Conservation (phyloP, 345 rosid species). For the Citrus hindsii region DNA sequence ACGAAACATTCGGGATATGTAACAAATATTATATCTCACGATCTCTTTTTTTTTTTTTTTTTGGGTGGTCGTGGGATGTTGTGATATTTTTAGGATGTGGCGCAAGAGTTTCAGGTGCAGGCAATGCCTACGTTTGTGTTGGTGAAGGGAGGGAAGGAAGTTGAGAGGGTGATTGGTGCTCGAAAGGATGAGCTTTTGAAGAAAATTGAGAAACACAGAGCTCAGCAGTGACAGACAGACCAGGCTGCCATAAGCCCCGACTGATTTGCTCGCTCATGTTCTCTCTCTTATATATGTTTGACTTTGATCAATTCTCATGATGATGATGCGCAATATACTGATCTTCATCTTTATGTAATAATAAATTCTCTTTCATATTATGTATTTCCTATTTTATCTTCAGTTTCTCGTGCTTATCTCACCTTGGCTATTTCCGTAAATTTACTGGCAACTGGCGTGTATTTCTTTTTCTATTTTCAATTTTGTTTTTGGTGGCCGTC, state of each 20-base stretch:
- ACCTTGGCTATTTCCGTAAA: no score
- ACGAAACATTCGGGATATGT: no score
- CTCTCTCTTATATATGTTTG: not conserved
- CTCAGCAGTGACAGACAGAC: not conserved
- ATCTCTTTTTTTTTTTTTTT: no score
- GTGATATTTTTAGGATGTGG: constrained; percentile 49
- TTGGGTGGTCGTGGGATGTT: not conserved
- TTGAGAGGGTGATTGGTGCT: constrained; percentile 67
- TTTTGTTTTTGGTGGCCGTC: no score
- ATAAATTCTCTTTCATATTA: no score
- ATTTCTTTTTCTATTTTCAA: no score
- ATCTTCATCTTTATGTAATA: not conserved
- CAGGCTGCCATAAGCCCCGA: no score
- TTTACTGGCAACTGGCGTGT: no score
- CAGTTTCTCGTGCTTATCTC: no score
- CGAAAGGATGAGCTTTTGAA: constrained; percentile 55
- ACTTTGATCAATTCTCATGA: not conserved
- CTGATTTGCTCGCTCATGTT: not conserved
- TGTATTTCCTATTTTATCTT: no score
- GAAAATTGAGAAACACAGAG: constrained; percentile 43
- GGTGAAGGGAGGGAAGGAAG: constrained; percentile 69
- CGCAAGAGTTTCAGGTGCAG: constrained; percentile 62
- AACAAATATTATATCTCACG: not conserved
- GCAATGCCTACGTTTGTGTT: constrained; percentile 94
- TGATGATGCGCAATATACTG: not conserved